Evolutionary conservation across 768 basidiomycete genomes (phyloP).

Genomic region (Termitomyces sp.): DNA sequence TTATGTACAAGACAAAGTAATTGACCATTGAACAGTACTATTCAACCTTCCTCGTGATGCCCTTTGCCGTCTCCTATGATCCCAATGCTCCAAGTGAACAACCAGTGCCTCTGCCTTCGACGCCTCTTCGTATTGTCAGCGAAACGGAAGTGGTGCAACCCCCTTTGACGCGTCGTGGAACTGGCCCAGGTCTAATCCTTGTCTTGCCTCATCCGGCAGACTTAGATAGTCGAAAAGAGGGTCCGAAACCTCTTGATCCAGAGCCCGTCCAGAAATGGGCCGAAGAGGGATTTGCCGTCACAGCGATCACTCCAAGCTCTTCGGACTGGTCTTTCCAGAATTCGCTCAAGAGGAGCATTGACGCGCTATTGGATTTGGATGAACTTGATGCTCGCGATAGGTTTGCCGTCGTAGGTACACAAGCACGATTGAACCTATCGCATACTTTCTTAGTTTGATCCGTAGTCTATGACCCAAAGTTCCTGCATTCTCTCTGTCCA

Average conservation of each 20-base stretch:
- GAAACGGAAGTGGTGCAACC: constrained; percentile 34
- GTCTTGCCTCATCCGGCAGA: constrained; percentile 30
- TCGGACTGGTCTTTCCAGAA: constrained; percentile 17
- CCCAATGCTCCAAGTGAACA: constrained; percentile 33
- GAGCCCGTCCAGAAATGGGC: constrained; percentile 48
- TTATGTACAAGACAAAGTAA: neutral
- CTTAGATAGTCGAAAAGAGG: constrained; percentile 16
- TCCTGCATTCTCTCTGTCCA: constrained; percentile 22
- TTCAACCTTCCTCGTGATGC: neutral
- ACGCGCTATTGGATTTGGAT: constrained; percentile 27
- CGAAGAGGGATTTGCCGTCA: constrained; percentile 47
- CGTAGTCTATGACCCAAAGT: constrained; percentile 28
- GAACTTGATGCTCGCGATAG: constrained; percentile 37
- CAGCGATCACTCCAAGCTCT: constrained; percentile 24
- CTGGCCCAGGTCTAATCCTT: constrained; percentile 40
- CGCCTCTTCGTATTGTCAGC: constrained; percentile 25
- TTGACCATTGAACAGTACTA: neutral
- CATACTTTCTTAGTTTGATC: neutral
- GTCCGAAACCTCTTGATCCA: constrained; percentile 34
- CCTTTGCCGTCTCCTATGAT: constrained; percentile 26
- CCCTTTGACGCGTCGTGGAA: constrained; percentile 41
- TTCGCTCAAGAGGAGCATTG: constrained; percentile 25
- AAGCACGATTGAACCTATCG: neutral
- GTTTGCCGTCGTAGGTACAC: constrained; percentile 37
- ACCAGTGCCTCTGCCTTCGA: constrained; percentile 35